phyloP scores from a whole-genome alignment of 345 rosid species.

The Stellera chamaejasme region DNA sequence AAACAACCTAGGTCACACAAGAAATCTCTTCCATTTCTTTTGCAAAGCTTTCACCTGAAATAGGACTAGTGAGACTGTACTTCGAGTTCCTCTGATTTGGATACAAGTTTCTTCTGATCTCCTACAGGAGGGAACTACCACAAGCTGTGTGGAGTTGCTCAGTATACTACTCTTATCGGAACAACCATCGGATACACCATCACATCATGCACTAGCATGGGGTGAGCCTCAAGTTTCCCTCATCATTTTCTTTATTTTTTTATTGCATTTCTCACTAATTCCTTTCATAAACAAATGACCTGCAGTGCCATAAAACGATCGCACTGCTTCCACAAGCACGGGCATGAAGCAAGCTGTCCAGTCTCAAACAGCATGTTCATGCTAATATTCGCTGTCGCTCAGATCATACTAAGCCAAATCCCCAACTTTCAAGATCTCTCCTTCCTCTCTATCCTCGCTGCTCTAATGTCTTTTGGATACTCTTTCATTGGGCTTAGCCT shows the following conservation, averaged over 20 bases:
- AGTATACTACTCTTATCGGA: conserved; percentile 30
- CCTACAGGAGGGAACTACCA: conserved; percentile 23
- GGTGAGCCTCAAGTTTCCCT: conserved; percentile 18
- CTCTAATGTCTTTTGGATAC: conserved; percentile 2
- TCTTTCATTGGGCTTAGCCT: conserved; percentile 1
- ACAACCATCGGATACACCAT: conserved; percentile 46
- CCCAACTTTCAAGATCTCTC: conserved; percentile 15
- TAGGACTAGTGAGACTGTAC: too few relatives aligned
- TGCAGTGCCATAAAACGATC: conserved; percentile 18
- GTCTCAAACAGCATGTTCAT: conserved; percentile 19
- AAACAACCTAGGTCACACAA: conserved; percentile 28
- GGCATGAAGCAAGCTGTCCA: conserved; percentile 5
- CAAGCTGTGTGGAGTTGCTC: conserved; percentile 31
- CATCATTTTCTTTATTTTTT: neutral
- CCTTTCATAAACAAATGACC: too few relatives aligned
- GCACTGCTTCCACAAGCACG: conserved; percentile 19
- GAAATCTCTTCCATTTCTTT: neutral
- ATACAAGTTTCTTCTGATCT: neutral
- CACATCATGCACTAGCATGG: conserved; percentile 37
- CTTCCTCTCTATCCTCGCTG: conserved; percentile 3
- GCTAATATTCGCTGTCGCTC: conserved; percentile 15
- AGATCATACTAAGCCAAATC: conserved; percentile 20
- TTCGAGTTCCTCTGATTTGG: neutral
- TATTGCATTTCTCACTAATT: neutral
- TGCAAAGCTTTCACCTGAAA: neutral